Conservation (phyloP, 139 green algal species). For the Yamagishiella unicocca region DNA sequence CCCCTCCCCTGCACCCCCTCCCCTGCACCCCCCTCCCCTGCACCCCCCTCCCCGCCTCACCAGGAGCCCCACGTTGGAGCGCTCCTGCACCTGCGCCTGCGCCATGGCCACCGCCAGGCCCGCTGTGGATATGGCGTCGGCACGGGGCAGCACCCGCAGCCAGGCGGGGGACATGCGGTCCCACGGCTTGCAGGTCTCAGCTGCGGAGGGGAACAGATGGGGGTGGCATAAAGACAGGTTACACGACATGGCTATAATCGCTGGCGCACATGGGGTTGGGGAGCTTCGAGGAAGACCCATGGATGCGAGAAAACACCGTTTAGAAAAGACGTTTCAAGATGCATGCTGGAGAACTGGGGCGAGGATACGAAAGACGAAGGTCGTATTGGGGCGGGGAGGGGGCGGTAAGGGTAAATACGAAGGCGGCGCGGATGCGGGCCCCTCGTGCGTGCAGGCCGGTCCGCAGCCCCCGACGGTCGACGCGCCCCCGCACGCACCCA, state of each 20-base stretch:
- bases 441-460: neutral
- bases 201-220: neutral
- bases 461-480: neutral
- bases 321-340: no score
- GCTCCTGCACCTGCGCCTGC: slow-evolving; percentile 37
- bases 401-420: neutral
- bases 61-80: slow-evolving; percentile 2
- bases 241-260: no score
- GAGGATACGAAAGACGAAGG: no score
- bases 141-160: neutral
- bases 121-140: neutral
- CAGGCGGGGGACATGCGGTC: slow-evolving; percentile 1
- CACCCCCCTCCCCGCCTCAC: neutral
- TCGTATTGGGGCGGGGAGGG: neutral
- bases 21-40: neutral
- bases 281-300: no score
- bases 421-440: neutral
- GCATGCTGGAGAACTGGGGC: no score
- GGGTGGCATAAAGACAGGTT: no score
- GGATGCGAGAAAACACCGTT: no score
- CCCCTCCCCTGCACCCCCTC: neutral
- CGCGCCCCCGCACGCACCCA: neutral
- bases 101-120: slow-evolving; percentile 35
- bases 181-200: slow-evolving; percentile 33
- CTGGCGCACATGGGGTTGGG: no score